These are phyloP conservation scores for Apiospora saccharicola DNA, from an alignment of 2,329 filamentous ascomycete genomes.

Conservation along the genomic window DNA sequence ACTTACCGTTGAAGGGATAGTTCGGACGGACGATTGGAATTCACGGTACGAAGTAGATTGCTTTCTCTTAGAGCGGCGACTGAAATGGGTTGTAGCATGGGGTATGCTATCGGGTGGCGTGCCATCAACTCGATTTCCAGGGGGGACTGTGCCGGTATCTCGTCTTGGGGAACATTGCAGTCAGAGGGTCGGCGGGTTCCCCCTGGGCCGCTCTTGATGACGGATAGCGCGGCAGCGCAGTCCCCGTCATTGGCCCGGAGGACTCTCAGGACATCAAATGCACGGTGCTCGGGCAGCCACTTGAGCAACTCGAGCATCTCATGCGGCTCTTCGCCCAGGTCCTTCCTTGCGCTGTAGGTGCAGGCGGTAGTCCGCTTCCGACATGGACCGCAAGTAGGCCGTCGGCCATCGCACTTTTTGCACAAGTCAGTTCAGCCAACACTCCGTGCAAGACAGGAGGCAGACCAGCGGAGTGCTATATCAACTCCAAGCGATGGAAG, in stretches of 20 bases:
- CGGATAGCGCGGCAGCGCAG: conserved; percentile 13
- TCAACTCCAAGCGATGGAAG: neutral
- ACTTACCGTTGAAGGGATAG: neutral
- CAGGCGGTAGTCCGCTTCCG: conserved; percentile 13
- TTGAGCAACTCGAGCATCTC: conserved; percentile 19
- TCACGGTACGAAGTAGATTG: conserved; percentile 4
- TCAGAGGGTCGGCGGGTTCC: neutral
- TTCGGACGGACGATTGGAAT: neutral
- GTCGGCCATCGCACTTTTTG: conserved; percentile 20
- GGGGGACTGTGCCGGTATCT: neutral
- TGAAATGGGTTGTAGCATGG: conserved; percentile 9
- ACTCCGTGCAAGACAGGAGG: neutral
- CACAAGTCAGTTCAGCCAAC: neutral
- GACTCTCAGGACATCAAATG: conserved; percentile 1
- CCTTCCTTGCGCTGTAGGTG: conserved; percentile 3
- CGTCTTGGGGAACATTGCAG: neutral
- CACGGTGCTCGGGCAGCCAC: conserved; percentile 22
- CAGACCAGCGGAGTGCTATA: neutral
- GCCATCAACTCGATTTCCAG: conserved; percentile 13
- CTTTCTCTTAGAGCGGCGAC: neutral
- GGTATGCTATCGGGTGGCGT: conserved; percentile 20
- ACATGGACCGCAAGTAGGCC: conserved; percentile 22
- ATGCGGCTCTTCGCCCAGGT: conserved; percentile 15
- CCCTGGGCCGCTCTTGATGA: conserved; percentile 1
- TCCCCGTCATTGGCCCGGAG: conserved; percentile 20